These are phyloP conservation scores for Podochytrium sp. DNA, from an alignment of 192 early-diverging fungal genomes.

Conservation along the genomic window DNA sequence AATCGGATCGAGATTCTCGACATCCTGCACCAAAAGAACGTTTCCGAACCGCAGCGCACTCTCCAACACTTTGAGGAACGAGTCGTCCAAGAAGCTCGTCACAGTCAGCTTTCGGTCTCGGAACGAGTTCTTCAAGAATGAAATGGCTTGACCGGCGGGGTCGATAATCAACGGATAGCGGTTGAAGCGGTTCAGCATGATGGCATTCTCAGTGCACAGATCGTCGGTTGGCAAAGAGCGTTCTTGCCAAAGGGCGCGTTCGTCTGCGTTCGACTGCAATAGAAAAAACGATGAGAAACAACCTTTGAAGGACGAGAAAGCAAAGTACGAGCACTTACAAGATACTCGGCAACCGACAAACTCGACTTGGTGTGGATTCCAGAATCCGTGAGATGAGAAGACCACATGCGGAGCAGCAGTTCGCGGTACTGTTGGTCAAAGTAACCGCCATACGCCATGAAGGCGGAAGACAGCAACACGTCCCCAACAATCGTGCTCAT, in stretches of 20 bases:
- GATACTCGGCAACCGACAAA: conserved; percentile 84
- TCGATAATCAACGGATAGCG: conserved; percentile 98
- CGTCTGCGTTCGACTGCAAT: conserved; percentile 88
- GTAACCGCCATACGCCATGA: conserved; percentile 95
- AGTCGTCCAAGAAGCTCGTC: conserved; percentile 96
- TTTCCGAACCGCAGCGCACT: conserved; percentile 98
- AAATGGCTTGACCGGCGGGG: conserved; percentile 90
- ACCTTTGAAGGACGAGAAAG: too few species aligned
- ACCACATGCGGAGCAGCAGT: conserved; percentile 79
- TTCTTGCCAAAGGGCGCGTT: conserved; percentile 88
- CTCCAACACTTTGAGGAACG: conserved; percentile 97
- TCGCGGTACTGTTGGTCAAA: conserved; percentile 97
- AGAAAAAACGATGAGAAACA: too few species aligned
- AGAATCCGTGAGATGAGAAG: conserved; percentile 67
- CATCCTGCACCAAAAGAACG: conserved; percentile 95
- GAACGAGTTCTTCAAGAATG: conserved; percentile 86
- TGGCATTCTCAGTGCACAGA: conserved; percentile 96
- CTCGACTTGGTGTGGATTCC: conserved; percentile 76
- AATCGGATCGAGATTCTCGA: conserved; percentile 96
- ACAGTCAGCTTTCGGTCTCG: conserved; percentile 86
- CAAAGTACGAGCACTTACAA: too few species aligned
- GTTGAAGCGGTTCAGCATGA: conserved; percentile 94
- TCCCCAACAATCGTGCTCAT: conserved; percentile 99
- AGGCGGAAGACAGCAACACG: conserved; percentile 88
- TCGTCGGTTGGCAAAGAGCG: conserved; percentile 86